These are phyloP conservation scores for Phanerochaete sordida DNA, from an alignment of 768 basidiomycete species.

Conservation along the genomic window DNA sequence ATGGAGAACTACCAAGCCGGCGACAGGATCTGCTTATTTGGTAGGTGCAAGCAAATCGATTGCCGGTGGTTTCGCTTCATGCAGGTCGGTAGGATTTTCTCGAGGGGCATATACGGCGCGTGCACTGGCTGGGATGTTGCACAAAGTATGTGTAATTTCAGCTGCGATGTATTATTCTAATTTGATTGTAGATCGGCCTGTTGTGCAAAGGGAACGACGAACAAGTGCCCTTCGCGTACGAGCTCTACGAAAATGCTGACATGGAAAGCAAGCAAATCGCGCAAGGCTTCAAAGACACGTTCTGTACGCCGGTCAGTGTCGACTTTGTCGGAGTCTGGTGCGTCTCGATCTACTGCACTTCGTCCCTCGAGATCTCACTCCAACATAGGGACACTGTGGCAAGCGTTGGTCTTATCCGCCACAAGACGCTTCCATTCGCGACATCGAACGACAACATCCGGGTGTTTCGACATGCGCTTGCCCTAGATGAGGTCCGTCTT, in stretches of 20 bases:
- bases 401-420: constrained; percentile 50
- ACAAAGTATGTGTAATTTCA: constrained; percentile 19
- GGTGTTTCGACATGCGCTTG: constrained; percentile 60
- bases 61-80: neutral
- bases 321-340: constrained; percentile 55
- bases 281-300: constrained; percentile 41
- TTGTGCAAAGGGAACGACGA: constrained; percentile 27
- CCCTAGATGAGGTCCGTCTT: constrained; percentile 48
- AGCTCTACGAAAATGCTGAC: constrained; percentile 17
- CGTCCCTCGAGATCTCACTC: neutral
- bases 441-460: constrained; percentile 51
- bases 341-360: constrained; percentile 1
- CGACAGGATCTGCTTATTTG: constrained; percentile 63
- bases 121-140: constrained; percentile 30
- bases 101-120: constrained; percentile 64
- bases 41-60: neutral
- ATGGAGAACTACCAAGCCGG: constrained; percentile 54
- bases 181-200: constrained; percentile 21
- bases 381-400: constrained; percentile 60
- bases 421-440: constrained; percentile 46
- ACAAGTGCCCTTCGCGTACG: constrained; percentile 29
- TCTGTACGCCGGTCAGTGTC: constrained; percentile 39
- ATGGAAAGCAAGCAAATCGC: constrained; percentile 8
- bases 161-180: neutral
- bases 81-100: constrained; percentile 41